Base-by-base conservation (phyloP, 164 flowering plant species). In the Hamamelis virginiana region DNA sequence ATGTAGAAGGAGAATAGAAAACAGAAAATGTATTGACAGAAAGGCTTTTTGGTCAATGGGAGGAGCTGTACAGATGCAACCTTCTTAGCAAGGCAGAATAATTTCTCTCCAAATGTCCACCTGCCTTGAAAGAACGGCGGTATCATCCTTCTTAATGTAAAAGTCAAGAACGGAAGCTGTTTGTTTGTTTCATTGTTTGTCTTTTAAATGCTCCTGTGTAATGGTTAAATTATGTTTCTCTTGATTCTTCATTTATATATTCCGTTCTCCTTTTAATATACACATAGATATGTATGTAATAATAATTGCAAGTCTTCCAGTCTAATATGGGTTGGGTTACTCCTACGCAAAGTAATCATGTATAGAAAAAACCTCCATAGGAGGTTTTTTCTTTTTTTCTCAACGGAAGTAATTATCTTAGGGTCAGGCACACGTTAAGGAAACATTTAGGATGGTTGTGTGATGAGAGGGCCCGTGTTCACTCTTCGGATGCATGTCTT, bases 11-110 rank as follows among this genome's bases (percentile, higher is more conserved):
- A 44, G 18, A 10, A 23, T 23, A 48, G 22, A 19, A 61, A 27
- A 59, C 64, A 26, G 14, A 25, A 28, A 33, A 59, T 21, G 59
- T 48, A 59, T 56, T n/a, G 5, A 4, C 48, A 18, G 45, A 46
- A 21, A 11, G 45, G 47, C 9, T 10, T 33, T n/a, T 15, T 61
- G 65, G 59, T 26, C 16, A 12, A 48, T 1, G n/a, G 16, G 48
- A 53, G 59, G 47, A 27, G 64, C 58, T 71, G 68, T 64, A 64
- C 62, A 70, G 41, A 70, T 55, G 53, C 61, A 64, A 16, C 45
- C 47, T 43, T 21, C 23, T 43, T 57, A 21, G 60, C 41, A 9
- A 8, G 22, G 25, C 60, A 19, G 51, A 66, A 23, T 66, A 15
- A 55, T 19, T 14, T 38, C 33, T 25, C 22, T 65, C 23, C 19